Base-by-base conservation (phyloP, 495 filamentous ascomycete species). In the Xylaria flabelliformis region DNA sequence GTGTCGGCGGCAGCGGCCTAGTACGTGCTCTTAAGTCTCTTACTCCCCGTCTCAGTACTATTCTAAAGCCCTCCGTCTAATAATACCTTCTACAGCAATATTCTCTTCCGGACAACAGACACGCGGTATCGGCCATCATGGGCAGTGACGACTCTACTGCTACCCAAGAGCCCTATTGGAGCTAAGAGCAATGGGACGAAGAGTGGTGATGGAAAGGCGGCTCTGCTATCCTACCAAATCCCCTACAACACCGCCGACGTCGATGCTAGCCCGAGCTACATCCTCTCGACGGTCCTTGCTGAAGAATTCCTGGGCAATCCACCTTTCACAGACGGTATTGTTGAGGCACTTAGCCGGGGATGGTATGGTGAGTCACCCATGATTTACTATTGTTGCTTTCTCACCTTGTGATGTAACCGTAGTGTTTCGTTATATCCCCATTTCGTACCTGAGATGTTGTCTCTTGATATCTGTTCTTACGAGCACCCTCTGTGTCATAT, bases 181-280 rank as follows among this genome's bases (percentile, higher is more conserved):
- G 5, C 21, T n/a, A 41, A 44, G n/a, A 42, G 6, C 12, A 63
- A 24, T 4, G 61, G 61, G n/a, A 17, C 61, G 10, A 26, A 41
- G 10, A 26, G 42, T 24, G 5, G 24, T 48, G 13, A 63, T 5
- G 69, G 68, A 10, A 74, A 72, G 4, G 65, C 58, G 19, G 72
- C 76, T 5, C 73, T 89, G 8, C 76, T 85, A 5, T 86, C 82
- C 3, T 83, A 85, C 75, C 84, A 87, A 70, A 73, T 83, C 53
- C 79, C 82, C 5, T 81, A 86, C 68, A 81, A 89, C 71, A 77
- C 79, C 1, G 76, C 78, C 24, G 61, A 73, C 55, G 10, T 78
- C 13, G 76, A 85, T 72, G 76, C 74, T 21, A 81, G 80, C 71
- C 76, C 82, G 7, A 70, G 61, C 12, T 71, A 64, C 32, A n/a